phyloP scores from a whole-genome alignment of 208 protist genomes.

The Trypanosoma lewisi region DNA sequence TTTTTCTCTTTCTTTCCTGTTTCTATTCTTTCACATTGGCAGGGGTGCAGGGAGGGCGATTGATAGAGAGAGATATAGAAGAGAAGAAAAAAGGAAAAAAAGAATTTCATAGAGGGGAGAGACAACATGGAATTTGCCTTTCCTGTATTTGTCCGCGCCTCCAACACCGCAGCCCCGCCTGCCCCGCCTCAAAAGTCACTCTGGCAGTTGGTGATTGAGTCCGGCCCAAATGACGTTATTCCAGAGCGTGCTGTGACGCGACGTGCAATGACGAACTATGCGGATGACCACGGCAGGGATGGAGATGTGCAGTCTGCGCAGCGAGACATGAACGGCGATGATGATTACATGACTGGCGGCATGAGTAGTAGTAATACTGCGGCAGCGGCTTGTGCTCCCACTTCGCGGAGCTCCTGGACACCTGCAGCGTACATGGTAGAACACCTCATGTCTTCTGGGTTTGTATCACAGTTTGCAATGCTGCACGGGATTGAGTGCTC shows the following conservation, averaged over 20 bases:
- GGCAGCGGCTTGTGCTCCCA: constrained; percentile 18
- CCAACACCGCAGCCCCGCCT: constrained; percentile 8
- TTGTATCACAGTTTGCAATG: constrained; percentile 34
- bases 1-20: too few species aligned
- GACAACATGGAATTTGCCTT: constrained; percentile 31
- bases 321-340: neutral
- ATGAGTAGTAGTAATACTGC: neutral
- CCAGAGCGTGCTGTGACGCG: constrained; percentile 40
- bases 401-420: constrained; percentile 49
- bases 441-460: constrained; percentile 39
- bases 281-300: neutral
- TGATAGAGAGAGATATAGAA: neutral
- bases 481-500: constrained; percentile 50
- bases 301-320: neutral
- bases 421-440: constrained; percentile 38
- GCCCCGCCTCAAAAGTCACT: constrained; percentile 53
- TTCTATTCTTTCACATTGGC: too few species aligned
- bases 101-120: neutral
- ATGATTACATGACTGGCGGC: neutral
- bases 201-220: constrained; percentile 75
- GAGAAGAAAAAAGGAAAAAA: constrained; percentile 1
- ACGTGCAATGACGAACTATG: neutral
- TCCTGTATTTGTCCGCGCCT: constrained; percentile 29
- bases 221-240: constrained; percentile 40
- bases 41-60: neutral